A percentile compares a stretch with the other conserved stretches of the same genome.
Evolutionary conservation across 179 eudicot species (phyloP).

Genomic region (Amaranthus tricolor): DNA sequence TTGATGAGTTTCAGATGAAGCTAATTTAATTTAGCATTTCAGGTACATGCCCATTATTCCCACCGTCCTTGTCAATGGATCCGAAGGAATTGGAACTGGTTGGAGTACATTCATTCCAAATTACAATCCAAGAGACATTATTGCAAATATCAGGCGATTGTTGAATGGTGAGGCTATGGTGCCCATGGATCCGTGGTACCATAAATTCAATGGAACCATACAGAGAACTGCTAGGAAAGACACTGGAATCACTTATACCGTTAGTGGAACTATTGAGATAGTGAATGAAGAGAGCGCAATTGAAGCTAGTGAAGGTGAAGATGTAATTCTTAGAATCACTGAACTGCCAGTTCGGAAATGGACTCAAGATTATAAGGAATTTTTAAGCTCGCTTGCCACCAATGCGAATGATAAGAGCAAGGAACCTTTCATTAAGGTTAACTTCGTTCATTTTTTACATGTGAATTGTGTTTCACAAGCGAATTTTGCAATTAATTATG

Average conservation of each 20-base stretch:
- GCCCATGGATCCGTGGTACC: conserved; percentile 96
- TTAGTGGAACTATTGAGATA: conserved; percentile 65
- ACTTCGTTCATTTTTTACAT: not conserved
- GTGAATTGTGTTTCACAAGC: not conserved
- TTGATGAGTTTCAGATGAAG: not conserved
- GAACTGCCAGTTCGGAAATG: conserved; percentile 80
- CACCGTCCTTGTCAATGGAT: conserved; percentile 85
- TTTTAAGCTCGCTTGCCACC: conserved; percentile 45
- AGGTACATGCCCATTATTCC: conserved; percentile 92
- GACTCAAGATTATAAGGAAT: conserved; percentile 89
- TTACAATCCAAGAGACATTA: conserved; percentile 74
- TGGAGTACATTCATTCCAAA: conserved; percentile 92
- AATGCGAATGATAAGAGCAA: conserved; percentile 49
- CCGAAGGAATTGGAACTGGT: conserved; percentile 98
- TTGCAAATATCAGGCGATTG: conserved; percentile 63
- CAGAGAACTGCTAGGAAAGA: conserved; percentile 60
- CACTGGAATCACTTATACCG: conserved; percentile 56
- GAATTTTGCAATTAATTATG: not conserved
- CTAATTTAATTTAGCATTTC: conserved; percentile 2
- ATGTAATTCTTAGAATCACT: conserved; percentile 49
- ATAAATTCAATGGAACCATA: conserved; percentile 70
- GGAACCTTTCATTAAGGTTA: conserved; percentile 69
- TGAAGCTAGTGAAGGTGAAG: conserved; percentile 6
- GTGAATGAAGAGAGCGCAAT: conserved; percentile 23
- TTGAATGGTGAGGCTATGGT: conserved; percentile 56